Conservation (phyloP, 495 filamentous ascomycete genomes). For the Annulohypoxylon stygium region DNA sequence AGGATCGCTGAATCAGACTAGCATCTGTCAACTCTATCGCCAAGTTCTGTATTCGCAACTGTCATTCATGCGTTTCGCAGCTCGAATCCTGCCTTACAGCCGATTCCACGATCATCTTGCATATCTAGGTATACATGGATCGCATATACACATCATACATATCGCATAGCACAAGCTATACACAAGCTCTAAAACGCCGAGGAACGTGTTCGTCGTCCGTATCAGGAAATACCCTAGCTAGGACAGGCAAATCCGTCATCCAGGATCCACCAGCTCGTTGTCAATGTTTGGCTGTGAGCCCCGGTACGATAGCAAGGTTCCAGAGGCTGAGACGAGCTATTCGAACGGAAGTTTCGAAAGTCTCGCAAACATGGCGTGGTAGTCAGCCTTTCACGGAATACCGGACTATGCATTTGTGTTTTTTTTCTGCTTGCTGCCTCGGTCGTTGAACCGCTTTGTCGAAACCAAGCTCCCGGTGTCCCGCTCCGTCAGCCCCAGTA, state of each 20-base stretch:
- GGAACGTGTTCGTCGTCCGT: constrained; percentile 38
- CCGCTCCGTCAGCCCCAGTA: constrained; percentile 7
- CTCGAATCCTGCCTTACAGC: constrained; percentile 24
- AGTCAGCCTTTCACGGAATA: constrained; percentile 26
- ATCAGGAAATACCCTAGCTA: constrained; percentile 37
- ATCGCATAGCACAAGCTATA: constrained; percentile 30
- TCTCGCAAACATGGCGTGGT: constrained; percentile 21
- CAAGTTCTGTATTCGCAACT: constrained; percentile 7
- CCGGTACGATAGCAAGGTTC: constrained; percentile 38
- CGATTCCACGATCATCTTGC: constrained; percentile 36
- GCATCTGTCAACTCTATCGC: constrained; percentile 8
- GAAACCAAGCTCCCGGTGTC: not conserved
- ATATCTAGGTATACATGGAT: constrained; percentile 19
- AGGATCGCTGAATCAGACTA: not conserved
- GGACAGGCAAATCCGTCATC: constrained; percentile 13
- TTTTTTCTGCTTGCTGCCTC: not conserved
- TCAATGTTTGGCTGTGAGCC: constrained; percentile 40
- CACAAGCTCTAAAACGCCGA: constrained; percentile 33
- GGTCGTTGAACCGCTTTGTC: not conserved
- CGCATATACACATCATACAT: constrained; percentile 13
- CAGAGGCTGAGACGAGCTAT: constrained; percentile 47
- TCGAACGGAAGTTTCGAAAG: constrained; percentile 48
- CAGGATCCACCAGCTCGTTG: constrained; percentile 24
- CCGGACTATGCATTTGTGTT: constrained; percentile 6
- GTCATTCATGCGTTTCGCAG: constrained; percentile 25